Conservation (phyloP, 2,329 filamentous ascomycete genomes). For the Knufia petricola region DNA sequence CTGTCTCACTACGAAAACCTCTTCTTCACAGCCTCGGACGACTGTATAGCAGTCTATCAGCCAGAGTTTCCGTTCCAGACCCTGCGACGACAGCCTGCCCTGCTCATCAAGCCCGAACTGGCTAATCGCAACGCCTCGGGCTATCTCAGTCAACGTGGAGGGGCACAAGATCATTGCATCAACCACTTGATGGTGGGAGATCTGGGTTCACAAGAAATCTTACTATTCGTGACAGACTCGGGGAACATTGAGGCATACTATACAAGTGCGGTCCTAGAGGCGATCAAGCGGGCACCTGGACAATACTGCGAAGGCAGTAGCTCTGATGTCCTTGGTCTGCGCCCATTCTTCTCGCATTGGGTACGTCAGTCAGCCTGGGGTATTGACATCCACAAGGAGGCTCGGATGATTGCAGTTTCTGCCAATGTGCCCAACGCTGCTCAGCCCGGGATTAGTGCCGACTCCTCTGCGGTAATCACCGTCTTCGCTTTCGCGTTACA, state of each 20-base stretch:
- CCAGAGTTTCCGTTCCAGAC: constrained; percentile 33
- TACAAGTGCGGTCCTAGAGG: constrained; percentile 42
- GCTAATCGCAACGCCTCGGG: constrained; percentile 39
- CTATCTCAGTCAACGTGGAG: constrained; percentile 38
- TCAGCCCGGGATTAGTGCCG: constrained; percentile 13
- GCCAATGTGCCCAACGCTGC: constrained; percentile 49
- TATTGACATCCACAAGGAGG: constrained; percentile 66
- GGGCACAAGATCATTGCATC: constrained; percentile 46
- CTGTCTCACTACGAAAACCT: constrained; percentile 39
- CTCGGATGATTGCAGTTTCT: constrained; percentile 77
- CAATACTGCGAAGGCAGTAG: constrained; percentile 20
- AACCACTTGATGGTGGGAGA: constrained; percentile 62
- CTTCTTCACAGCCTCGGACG: constrained; percentile 34
- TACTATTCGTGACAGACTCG: constrained; percentile 61
- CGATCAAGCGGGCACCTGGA: constrained; percentile 30
- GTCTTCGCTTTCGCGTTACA: constrained; percentile 32
- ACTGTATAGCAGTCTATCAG: constrained; percentile 37
- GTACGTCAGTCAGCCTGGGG: constrained; percentile 81
- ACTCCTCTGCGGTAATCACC: constrained; percentile 20
- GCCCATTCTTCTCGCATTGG: constrained; percentile 62
- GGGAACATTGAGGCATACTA: constrained; percentile 67
- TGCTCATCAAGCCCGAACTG: constrained; percentile 35
- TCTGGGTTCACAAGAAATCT: constrained; percentile 59
- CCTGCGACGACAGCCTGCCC: constrained; percentile 30
- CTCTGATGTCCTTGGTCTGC: constrained; percentile 29